Evolutionary conservation across 805 yeast genomes (phyloP), one percentile per base, ranked within the genome.

Genomic region (Starmerella davenportii): DNA sequence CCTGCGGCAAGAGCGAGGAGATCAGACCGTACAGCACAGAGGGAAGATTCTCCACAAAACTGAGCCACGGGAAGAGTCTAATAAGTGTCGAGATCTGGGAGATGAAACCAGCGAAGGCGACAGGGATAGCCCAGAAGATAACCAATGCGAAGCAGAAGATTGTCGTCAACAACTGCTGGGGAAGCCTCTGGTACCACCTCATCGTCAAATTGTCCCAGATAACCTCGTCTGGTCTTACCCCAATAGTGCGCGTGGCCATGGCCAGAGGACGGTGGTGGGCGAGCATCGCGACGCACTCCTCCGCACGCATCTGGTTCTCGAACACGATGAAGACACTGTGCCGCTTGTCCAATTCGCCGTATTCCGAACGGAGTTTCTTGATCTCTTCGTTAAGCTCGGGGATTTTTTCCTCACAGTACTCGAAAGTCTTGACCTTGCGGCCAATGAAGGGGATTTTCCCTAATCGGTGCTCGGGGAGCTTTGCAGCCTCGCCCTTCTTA

Each of bases 111-210:
- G 87, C 94, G 51, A 82, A 84, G n/a, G 95, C 93, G 30, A 87
- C 95, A 8, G 98, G 98, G 50, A 87, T 74, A 32, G 93, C 76
- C 96, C 96, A 87, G 61, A 84, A 82, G 35, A 87, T 70, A 44
- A 87, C 73, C 58, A 76, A 62, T 20, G 79, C 72, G 51, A 79
- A 64, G 36, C 82, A 61, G 40, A 58, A 50, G 3, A 60, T 51
- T 14, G 79, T 64, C 1, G 93, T 87, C 38, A 68, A 61, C 19
- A 69, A 40, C 41, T 64, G 66, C 61, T 74, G 76, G 18, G 68
- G 44, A 33, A 66, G 55, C 57, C 93, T 72, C 52, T 66, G 67
- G 44, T 61, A 60, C 56, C 72, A 66, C 9, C 70, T 61, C 51
- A 75, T 58, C 21, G 75, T 64, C 49, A 80, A 60, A 54, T 81